Conservation (phyloP, 179 eudicot species). For the Camellia oleifera region DNA sequence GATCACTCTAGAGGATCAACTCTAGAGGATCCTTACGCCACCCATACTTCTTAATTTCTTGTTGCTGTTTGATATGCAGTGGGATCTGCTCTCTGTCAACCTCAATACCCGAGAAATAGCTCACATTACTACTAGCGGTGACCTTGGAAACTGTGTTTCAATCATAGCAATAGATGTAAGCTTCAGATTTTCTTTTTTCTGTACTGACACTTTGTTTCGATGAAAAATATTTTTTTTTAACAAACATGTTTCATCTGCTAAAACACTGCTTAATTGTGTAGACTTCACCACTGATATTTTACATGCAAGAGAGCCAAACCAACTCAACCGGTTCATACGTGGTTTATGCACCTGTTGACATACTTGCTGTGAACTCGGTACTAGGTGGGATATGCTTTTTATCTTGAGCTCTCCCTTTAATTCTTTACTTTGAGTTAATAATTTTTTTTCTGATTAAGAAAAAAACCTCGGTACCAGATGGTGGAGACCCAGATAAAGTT, state of each 20-base stretch:
- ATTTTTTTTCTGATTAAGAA: too few relatives aligned
- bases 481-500: constrained; percentile 26
- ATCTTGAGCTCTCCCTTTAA: too few relatives aligned
- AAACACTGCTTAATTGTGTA: constrained; percentile 10
- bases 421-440: too few relatives aligned
- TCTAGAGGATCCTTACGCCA: too few relatives aligned
- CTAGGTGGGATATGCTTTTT: not conserved
- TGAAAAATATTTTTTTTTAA: too few relatives aligned
- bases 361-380: constrained; percentile 18
- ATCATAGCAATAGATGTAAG: constrained; percentile 47
- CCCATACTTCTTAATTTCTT: too few relatives aligned
- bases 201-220: not conserved
- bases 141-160: constrained; percentile 35
- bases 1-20: too few relatives aligned
- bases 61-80: constrained; percentile 29
- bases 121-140: constrained; percentile 24
- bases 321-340: constrained; percentile 39
- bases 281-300: constrained; percentile 32
- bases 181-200: not conserved
- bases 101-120: constrained; percentile 29
- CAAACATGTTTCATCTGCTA: not conserved
- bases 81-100: constrained; percentile 57
- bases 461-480: constrained; percentile 18
- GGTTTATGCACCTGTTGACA: constrained; percentile 39
- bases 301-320: constrained; percentile 49